phyloP scores from a whole-genome alignment of 2,329 filamentous ascomycete species.

The Aspergillus oerlinghausenensis region DNA sequence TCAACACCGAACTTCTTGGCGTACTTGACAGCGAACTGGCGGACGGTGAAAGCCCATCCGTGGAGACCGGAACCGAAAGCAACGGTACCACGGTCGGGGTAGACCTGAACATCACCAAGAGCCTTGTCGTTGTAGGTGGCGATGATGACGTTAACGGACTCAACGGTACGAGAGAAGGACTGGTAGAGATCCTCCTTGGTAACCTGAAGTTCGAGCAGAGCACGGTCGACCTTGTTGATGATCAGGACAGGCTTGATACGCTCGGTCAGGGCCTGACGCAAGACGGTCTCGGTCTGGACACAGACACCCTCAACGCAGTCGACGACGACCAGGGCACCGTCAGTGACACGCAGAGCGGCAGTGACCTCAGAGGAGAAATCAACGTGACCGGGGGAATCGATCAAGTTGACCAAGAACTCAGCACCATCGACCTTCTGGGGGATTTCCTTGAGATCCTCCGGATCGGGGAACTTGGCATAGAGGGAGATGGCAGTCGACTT shows the following conservation, averaged over 20 bases:
- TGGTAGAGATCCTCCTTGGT: slow-evolving; percentile 99
- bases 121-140: slow-evolving; percentile 97
- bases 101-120: slow-evolving; percentile 97
- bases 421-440: slow-evolving; percentile 80
- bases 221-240: slow-evolving; percentile 99
- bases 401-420: slow-evolving; percentile 99
- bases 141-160: slow-evolving; percentile 99
- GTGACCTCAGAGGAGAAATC: slow-evolving; percentile 99
- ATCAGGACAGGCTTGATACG: slow-evolving; percentile 99
- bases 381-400: slow-evolving; percentile 99
- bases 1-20: slow-evolving; percentile 99
- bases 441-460: slow-evolving; percentile 92
- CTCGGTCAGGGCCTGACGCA: slow-evolving; percentile 98
- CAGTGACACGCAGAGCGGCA: slow-evolving; percentile 98
- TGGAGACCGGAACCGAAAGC: slow-evolving; percentile 99
- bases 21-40: slow-evolving; percentile 93
- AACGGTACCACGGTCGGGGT: slow-evolving; percentile 95
- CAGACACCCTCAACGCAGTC: slow-evolving; percentile 99
- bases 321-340: slow-evolving; percentile 98
- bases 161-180: slow-evolving; percentile 98
- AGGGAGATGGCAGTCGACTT: slow-evolving; percentile 99
- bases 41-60: slow-evolving; percentile 99
- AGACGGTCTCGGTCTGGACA: slow-evolving; percentile 99
- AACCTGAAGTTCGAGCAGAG: slow-evolving; percentile 97
- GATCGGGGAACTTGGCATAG: slow-evolving; percentile 75